A percentile compares a stretch with the other conserved stretches of the same genome.
Conservation (phyloP, 176 grass and related monocot genomes). For the Olyra latifolia region DNA sequence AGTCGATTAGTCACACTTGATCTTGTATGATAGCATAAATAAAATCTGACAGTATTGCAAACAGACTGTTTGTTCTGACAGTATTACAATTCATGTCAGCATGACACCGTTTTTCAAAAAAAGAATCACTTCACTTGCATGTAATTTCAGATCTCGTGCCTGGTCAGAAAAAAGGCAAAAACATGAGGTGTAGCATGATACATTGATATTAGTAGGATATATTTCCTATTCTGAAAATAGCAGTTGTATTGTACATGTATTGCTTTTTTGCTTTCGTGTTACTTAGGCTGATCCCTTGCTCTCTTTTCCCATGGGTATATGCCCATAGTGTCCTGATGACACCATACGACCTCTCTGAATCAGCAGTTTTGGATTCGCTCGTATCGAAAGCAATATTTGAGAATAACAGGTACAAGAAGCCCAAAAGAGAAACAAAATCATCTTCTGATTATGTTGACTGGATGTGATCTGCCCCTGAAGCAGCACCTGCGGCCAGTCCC, state of each 20-base stretch:
- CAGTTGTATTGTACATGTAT: neutral
- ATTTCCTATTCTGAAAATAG: neutral
- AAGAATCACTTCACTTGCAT: neutral
- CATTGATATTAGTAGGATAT: neutral
- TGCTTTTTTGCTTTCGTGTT: neutral
- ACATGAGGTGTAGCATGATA: neutral
- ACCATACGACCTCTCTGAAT: constrained; percentile 39
- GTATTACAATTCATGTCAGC: too few species aligned
- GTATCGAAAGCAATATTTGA: constrained; percentile 43
- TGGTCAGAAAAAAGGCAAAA: neutral
- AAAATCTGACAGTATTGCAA: neutral
- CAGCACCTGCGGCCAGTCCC: neutral
- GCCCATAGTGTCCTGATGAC: constrained; percentile 36
- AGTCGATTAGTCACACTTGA: neutral
- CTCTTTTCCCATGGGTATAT: neutral
- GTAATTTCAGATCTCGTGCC: neutral
- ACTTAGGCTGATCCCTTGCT: constrained; percentile 7
- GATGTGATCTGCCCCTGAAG: constrained; percentile 28
- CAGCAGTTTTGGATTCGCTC: constrained; percentile 50
- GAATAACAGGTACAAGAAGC: constrained; percentile 48
- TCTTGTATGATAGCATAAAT: neutral
- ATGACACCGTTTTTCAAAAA: too few species aligned
- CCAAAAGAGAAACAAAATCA: constrained; percentile 44
- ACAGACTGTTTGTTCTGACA: too few species aligned
- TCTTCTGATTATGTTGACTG: constrained; percentile 46